Evolutionary conservation across 2,329 filamentous ascomycete genomes (phyloP).

Genomic region (Trichoderma polysporum): DNA sequence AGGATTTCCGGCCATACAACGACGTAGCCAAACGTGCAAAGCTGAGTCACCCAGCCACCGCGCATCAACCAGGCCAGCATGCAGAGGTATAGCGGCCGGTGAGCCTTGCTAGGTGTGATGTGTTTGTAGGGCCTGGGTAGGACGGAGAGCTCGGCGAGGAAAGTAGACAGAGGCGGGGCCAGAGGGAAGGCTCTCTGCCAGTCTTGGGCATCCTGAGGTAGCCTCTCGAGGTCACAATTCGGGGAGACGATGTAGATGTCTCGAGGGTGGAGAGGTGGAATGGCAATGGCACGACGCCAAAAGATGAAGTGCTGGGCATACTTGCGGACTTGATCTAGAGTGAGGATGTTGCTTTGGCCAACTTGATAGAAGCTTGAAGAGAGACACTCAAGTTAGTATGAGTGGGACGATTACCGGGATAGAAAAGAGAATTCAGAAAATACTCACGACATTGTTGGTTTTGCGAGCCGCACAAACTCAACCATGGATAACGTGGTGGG

Average conservation of each 20-base stretch:
- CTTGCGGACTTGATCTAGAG: constrained; percentile 76
- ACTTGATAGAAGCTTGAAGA: constrained; percentile 61
- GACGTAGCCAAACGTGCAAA: constrained; percentile 89
- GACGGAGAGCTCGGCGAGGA: constrained; percentile 79
- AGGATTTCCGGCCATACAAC: constrained; percentile 81
- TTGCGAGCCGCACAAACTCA: constrained; percentile 76
- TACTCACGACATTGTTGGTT: constrained; percentile 59
- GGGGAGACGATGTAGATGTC: constrained; percentile 92
- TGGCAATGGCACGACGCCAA: constrained; percentile 89
- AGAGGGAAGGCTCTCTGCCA: constrained; percentile 82
- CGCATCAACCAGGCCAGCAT: constrained; percentile 93
- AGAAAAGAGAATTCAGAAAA: too few relatives aligned
- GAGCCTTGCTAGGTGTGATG: constrained; percentile 82
- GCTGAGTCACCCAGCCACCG: constrained; percentile 88
- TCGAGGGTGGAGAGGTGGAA: constrained; percentile 83
- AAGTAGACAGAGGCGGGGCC: constrained; percentile 77
- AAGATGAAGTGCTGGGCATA: constrained; percentile 93
- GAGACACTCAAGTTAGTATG: not conserved
- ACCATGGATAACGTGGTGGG: constrained; percentile 75
- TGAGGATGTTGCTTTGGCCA: constrained; percentile 68
- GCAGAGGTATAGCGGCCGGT: constrained; percentile 82
- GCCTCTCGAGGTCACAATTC: constrained; percentile 74
- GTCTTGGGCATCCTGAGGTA: constrained; percentile 66
- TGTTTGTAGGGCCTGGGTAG: constrained; percentile 79
- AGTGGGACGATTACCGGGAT: not conserved